Conservation (phyloP, 1,284 basidiomycete species). For the Irpex sp. region DNA sequence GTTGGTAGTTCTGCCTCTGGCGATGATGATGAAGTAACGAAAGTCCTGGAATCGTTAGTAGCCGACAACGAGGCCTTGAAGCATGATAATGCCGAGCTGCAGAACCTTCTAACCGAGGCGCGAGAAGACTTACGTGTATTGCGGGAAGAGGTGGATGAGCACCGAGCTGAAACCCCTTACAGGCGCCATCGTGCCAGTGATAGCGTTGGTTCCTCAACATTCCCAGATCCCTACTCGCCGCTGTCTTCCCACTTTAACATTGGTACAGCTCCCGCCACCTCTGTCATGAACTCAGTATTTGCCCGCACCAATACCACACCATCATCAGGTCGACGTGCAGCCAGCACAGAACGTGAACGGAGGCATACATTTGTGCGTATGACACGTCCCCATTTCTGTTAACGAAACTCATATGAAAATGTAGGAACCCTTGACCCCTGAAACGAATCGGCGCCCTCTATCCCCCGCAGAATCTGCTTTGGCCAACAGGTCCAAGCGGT, state of each 20-base stretch:
- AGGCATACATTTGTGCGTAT: conserved; percentile 38
- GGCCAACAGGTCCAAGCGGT: conserved; percentile 39
- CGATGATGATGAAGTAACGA: conserved; percentile 58
- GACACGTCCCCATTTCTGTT: not conserved
- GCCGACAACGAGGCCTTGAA: conserved; percentile 81
- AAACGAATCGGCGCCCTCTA: conserved; percentile 50
- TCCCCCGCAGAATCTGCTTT: conserved; percentile 52
- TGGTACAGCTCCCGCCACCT: conserved; percentile 24
- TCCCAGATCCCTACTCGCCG: conserved; percentile 17
- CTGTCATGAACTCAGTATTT: conserved; percentile 21
- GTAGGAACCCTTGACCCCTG: conserved; percentile 63
- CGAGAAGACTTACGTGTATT: conserved; percentile 73
- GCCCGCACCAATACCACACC: conserved; percentile 11
- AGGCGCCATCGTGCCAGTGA: conserved; percentile 22
- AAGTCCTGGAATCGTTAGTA: conserved; percentile 77
- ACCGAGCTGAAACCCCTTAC: conserved; percentile 40
- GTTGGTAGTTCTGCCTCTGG: conserved; percentile 36
- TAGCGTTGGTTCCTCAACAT: conserved; percentile 19
- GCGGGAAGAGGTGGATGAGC: conserved; percentile 74
- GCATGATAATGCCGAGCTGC: conserved; percentile 77
- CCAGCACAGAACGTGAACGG: conserved; percentile 26
- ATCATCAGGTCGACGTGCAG: conserved; percentile 20
- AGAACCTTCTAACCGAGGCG: conserved; percentile 66
- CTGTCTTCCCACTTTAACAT: conserved; percentile 26
- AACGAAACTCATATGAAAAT: conserved; percentile 1